Conservation (phyloP, 2,329 filamentous ascomycete genomes). For the Drechslera avenae region DNA sequence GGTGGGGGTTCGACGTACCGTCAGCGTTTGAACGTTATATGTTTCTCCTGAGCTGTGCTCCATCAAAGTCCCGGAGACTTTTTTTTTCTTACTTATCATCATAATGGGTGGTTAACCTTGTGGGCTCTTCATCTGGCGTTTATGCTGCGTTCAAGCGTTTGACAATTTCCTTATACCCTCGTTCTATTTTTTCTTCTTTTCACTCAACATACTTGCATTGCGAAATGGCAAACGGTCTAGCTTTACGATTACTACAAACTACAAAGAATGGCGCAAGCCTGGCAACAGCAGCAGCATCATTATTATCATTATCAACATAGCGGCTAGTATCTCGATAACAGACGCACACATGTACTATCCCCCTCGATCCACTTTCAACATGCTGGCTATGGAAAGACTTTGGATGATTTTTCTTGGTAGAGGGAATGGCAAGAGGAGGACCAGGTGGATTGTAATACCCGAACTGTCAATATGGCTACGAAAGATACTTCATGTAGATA, state of each 20-base stretch:
- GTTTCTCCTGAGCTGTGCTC: conserved; percentile 43
- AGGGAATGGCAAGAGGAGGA: background rate
- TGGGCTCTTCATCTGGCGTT: conserved; percentile 12
- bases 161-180: conserved; percentile 42
- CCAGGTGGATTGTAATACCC: conserved; percentile 15
- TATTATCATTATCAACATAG: conserved; percentile 13
- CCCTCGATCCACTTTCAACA: conserved; percentile 28
- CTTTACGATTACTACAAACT: conserved; percentile 28
- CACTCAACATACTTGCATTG: conserved; percentile 33
- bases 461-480: conserved; percentile 13
- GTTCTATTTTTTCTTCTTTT: conserved; percentile 17
- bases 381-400: conserved; percentile 44
- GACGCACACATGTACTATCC: conserved; percentile 24
- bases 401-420: background rate
- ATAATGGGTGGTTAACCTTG: conserved; percentile 20
- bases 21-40: conserved; percentile 51
- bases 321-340: background rate
- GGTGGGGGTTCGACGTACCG: conserved; percentile 53
- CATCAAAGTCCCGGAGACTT: conserved; percentile 30
- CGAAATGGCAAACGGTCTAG: conserved; percentile 23
- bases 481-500: conserved; percentile 19
- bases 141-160: conserved; percentile 46
- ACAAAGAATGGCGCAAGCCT: conserved; percentile 33
- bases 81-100: conserved; percentile 14
- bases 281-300: conserved; percentile 18